A percentile compares a stretch with the other conserved stretches of the same genome.
These are phyloP conservation scores for Arthrinium puccinioides DNA, from an alignment of 2,329 filamentous ascomycete species.

Conservation along the genomic window DNA sequence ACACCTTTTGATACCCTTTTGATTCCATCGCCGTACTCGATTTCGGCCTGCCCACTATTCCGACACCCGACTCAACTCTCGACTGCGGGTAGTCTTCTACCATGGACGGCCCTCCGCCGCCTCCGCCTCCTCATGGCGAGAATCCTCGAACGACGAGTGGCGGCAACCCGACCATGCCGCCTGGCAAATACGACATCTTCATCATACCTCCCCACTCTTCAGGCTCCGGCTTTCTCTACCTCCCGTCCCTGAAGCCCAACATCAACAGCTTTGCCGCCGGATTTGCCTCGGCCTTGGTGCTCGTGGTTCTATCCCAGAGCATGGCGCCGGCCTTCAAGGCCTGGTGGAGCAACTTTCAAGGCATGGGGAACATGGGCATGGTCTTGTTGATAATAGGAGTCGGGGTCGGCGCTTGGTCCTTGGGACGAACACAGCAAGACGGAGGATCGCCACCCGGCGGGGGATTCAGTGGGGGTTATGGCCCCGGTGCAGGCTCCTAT, in stretches of 20 bases:
- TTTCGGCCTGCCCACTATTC: background rate
- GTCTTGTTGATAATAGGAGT: slow-evolving; percentile 65
- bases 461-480: slow-evolving; percentile 14
- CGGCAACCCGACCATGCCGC: slow-evolving; percentile 48
- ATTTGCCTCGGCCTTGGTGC: slow-evolving; percentile 66
- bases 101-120: slow-evolving; percentile 24
- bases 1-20: too few relatives aligned
- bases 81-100: background rate
- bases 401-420: slow-evolving; percentile 70
- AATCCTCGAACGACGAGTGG: slow-evolving; percentile 59
- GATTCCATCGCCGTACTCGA: background rate
- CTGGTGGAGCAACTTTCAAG: slow-evolving; percentile 66
- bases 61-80: background rate
- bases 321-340: slow-evolving; percentile 65
- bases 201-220: slow-evolving; percentile 89
- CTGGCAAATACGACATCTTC: slow-evolving; percentile 95
- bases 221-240: slow-evolving; percentile 83
- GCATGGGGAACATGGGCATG: slow-evolving; percentile 67
- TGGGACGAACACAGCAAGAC: slow-evolving; percentile 57
- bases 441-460: slow-evolving; percentile 20
- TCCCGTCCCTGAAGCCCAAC: slow-evolving; percentile 82
- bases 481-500: slow-evolving; percentile 11
- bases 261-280: slow-evolving; percentile 88
- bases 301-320: slow-evolving; percentile 65
- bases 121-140: slow-evolving; percentile 78